A percentile compares a stretch with the other conserved stretches of the same genome.
These are phyloP conservation scores for Amborella trichopoda DNA, from an alignment of 164 flowering plant genomes.

Conservation along the genomic window DNA sequence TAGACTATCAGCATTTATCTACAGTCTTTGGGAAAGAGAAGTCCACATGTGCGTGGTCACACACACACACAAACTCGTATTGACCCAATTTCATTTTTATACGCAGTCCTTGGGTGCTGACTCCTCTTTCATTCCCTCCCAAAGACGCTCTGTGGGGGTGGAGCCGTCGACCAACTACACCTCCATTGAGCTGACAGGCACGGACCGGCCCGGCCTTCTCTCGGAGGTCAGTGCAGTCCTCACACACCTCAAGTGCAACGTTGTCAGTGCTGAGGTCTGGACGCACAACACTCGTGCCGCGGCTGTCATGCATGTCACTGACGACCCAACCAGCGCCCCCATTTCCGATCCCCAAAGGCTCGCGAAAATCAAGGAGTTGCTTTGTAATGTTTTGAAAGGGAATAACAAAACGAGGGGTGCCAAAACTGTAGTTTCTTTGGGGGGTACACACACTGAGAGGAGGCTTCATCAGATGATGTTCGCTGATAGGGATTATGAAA, in stretches of 20 bases:
- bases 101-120: conserved; percentile 78
- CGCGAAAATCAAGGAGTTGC: conserved; percentile 41
- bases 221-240: conserved; percentile 91
- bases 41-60: too few species aligned
- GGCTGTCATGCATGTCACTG: conserved; percentile 77
- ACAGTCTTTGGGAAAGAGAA: too few species aligned
- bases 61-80: too few species aligned
- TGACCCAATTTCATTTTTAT: background rate
- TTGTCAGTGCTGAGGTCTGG: conserved; percentile 86
- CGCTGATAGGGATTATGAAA: conserved; percentile 75
- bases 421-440: conserved; percentile 56
- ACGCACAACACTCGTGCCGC: conserved; percentile 89
- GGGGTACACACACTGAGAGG: conserved; percentile 56
- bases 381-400: conserved; percentile 65
- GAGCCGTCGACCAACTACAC: conserved; percentile 45
- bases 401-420: conserved; percentile 50
- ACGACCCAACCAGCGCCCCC: conserved; percentile 41
- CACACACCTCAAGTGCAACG: conserved; percentile 75
- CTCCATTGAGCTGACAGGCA: conserved; percentile 71
- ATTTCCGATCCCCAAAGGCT: conserved; percentile 55
- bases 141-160: conserved; percentile 63
- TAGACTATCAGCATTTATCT: background rate
- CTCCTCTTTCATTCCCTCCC: conserved; percentile 31
- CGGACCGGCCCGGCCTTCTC: conserved; percentile 79
- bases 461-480: conserved; percentile 98